These are phyloP conservation scores for Physaria fendleri DNA, from an alignment of 345 rosid species.

Conservation along the genomic window DNA sequence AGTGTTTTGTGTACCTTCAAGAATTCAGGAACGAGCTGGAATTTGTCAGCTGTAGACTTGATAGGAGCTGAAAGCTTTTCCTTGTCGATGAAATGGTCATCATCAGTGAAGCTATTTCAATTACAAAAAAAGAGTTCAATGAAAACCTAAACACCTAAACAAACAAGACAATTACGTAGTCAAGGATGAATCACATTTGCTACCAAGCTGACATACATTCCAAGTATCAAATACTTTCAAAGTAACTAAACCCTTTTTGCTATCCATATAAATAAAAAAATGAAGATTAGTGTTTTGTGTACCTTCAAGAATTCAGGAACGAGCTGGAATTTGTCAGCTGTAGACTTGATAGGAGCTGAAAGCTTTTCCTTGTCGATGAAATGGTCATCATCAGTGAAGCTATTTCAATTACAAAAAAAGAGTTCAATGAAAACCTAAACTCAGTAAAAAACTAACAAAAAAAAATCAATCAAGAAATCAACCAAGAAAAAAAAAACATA, in stretches of 20 bases:
- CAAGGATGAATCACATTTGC: neutral
- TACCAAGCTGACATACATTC: neutral
- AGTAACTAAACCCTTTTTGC: neutral
- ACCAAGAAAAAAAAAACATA: conserved; percentile 7
- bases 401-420: too few relatives aligned
- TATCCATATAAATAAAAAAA: neutral
- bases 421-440: neutral
- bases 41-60: conserved; percentile 22
- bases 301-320: conserved; percentile 37
- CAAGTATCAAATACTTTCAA: neutral
- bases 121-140: too few relatives aligned
- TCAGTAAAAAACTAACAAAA: too few relatives aligned
- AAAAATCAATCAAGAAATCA: too few relatives aligned
- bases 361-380: conserved; percentile 19
- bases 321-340: conserved; percentile 23
- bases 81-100: conserved; percentile 9
- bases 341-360: conserved; percentile 29
- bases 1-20: conserved; percentile 24
- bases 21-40: conserved; percentile 32
- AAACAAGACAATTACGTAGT: neutral
- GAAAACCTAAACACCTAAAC: conserved; percentile 36
- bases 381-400: conserved; percentile 1
- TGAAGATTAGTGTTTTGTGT: neutral
- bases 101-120: conserved; percentile 13
- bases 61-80: conserved; percentile 29